Percentiles rank a stretch among this genome's conserved stretches.
These are phyloP conservation scores for Vitis hybrid DNA, from an alignment of 177 flowering plant genomes.

Conservation along the genomic window DNA sequence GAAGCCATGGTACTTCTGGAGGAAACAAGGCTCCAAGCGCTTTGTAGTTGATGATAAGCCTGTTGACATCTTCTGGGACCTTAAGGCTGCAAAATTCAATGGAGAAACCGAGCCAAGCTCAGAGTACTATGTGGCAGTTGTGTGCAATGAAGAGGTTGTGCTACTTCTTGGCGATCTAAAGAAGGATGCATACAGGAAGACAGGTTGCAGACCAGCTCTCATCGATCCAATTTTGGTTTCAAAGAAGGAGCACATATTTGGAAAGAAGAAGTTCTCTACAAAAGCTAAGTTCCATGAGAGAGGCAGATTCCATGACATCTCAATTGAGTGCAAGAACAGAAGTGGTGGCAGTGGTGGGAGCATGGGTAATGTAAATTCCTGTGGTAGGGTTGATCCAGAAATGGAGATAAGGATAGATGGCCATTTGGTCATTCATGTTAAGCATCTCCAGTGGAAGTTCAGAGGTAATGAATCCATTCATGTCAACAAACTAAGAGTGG, in stretches of 20 bases:
- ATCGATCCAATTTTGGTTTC: conserved; percentile 69
- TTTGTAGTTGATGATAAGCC: conserved; percentile 49
- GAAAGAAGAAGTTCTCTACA: conserved; percentile 64
- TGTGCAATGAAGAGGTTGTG: conserved; percentile 68
- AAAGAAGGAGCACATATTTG: conserved; percentile 73
- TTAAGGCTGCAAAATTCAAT: conserved; percentile 64
- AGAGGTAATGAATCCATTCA: conserved; percentile 74
- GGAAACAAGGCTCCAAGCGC: conserved; percentile 71
- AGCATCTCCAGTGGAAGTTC: conserved; percentile 87
- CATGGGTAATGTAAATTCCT: conserved; percentile 12
- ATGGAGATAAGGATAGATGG: conserved; percentile 87
- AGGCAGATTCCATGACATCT: conserved; percentile 65
- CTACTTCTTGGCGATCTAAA: conserved; percentile 73
- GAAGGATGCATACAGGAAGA: conserved; percentile 82
- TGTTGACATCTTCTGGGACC: conserved; percentile 78
- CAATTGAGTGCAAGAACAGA: conserved; percentile 61
- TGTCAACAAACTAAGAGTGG: conserved; percentile 55
- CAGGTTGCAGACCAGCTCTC: conserved; percentile 71
- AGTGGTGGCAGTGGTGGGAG: conserved; percentile 4
- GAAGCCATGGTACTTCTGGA: conserved; percentile 89
- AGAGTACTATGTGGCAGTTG: conserved; percentile 87
- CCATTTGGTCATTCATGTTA: conserved; percentile 60
- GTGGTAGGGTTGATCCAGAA: conserved; percentile 52
- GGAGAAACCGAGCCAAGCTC: conserved; percentile 70
- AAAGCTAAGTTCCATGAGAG: conserved; percentile 66